Evolutionary conservation across 2,329 filamentous ascomycete genomes (phyloP).

Genomic region (Phaeosphaeria sp.): DNA sequence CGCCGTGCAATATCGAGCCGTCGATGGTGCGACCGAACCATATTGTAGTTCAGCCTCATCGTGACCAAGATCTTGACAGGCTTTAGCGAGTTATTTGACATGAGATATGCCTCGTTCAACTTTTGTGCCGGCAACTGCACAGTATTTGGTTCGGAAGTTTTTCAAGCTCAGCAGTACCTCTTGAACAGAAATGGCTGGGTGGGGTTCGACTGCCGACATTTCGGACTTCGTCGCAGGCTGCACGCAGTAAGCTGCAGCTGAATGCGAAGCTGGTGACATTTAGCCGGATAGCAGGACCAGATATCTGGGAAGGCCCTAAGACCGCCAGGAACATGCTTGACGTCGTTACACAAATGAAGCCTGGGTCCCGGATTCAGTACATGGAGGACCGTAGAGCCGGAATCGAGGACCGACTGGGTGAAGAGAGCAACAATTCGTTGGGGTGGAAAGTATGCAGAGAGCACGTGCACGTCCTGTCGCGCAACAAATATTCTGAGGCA

Average conservation of each 20-base stretch:
- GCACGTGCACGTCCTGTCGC: background rate
- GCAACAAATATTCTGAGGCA: background rate
- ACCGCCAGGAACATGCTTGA: slow-evolving; percentile 1
- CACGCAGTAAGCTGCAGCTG: slow-evolving; percentile 19
- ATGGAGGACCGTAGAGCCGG: slow-evolving; percentile 3
- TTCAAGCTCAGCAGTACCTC: background rate
- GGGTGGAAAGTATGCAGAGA: background rate
- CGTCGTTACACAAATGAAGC: slow-evolving; percentile 4
- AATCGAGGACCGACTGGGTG: background rate
- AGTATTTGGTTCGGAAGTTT: background rate
- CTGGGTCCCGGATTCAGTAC: background rate
- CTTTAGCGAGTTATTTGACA: background rate
- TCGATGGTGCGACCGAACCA: slow-evolving; percentile 17
- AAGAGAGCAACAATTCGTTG: background rate
- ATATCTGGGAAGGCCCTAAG: background rate
- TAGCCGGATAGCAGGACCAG: slow-evolving; percentile 36
- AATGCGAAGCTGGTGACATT: slow-evolving; percentile 19
- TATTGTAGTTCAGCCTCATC: slow-evolving; percentile 32
- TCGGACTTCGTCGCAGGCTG: background rate
- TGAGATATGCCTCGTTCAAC: background rate
- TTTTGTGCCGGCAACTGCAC: background rate
- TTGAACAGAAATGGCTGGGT: background rate
- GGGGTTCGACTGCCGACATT: background rate
- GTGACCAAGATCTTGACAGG: slow-evolving; percentile 1
- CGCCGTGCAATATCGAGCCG: slow-evolving; percentile 27